Conservation (phyloP, 2,329 filamentous ascomycete genomes). For the Seiridium unicorne region DNA sequence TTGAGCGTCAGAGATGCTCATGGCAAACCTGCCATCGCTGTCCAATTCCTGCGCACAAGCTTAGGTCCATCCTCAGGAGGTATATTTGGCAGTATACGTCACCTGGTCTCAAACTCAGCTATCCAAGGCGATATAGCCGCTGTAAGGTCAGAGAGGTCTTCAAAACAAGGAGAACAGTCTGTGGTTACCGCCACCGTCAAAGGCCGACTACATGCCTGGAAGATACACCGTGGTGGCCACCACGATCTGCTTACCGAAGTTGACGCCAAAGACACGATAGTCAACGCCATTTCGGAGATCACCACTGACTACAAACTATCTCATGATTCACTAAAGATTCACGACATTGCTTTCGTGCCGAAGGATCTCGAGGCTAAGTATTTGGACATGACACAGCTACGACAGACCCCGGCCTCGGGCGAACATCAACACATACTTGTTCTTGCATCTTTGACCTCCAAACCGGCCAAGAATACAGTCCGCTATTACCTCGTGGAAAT, state of each 20-base stretch:
- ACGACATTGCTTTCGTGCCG: slow-evolving; percentile 76
- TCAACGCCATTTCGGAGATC: slow-evolving; percentile 57
- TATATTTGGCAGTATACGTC: slow-evolving; percentile 78
- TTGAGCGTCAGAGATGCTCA: slow-evolving; percentile 83
- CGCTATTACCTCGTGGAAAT: slow-evolving; percentile 78
- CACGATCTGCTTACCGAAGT: slow-evolving; percentile 71
- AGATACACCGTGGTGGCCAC: slow-evolving; percentile 82
- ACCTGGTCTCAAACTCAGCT: slow-evolving; percentile 68
- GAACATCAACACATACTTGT: slow-evolving; percentile 60
- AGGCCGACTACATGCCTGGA: slow-evolving; percentile 82
- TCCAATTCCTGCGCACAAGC: slow-evolving; percentile 70
- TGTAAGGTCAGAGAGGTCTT: slow-evolving; percentile 70
- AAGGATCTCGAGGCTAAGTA: slow-evolving; percentile 50
- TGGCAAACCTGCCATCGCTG: slow-evolving; percentile 76
- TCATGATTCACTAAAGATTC: slow-evolving; percentile 64
- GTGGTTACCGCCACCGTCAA: slow-evolving; percentile 76
- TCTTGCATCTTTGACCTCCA: slow-evolving; percentile 56
- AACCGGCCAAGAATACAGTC: slow-evolving; percentile 47
- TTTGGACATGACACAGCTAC: slow-evolving; percentile 47
- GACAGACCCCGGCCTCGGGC: slow-evolving; percentile 46
- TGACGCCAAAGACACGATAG: slow-evolving; percentile 65
- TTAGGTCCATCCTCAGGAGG: slow-evolving; percentile 58
- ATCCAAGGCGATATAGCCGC: slow-evolving; percentile 78
- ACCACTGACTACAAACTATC: slow-evolving; percentile 49
- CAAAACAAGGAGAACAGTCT: slow-evolving; percentile 78